Base-by-base conservation (phyloP, 805 yeast genomes). In the Peterozyma xylosa region DNA sequence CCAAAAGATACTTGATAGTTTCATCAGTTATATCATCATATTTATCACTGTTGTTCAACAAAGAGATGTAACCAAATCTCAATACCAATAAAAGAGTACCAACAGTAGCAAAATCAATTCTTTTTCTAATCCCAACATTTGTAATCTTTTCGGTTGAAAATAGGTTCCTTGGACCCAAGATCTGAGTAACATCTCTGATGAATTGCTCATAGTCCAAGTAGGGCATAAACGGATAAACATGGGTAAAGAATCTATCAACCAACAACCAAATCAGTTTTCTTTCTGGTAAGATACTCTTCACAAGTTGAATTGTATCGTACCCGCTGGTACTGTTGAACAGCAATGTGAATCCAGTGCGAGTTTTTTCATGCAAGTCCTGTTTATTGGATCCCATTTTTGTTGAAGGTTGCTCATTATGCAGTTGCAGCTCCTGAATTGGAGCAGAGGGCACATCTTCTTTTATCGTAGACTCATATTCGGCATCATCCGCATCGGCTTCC, bases 171-270 rank as follows among this genome's bases (percentile, higher is more conserved):
- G 61, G 55, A 0, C 73, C 72, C 3, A 76, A 52, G 1, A 74
- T 58, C 5, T 46, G 48, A 3, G 50, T 45, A 3, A 71, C 53
- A 5, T 53, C 50, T 3, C 52, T 53, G 2, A 49, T 40, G 43
- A 74, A 74, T 33, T 53, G 50, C 2, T 47, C 50, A 45, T 68
- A 65, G 45, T 72, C 76, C 16, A 75, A 36, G 40, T 57, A 72
- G 1, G 81, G 80, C 58, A 66, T 62, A 48, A 67, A 73, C 2
- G 78, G 74, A 51, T 73, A 72, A 6, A 74, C 51, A 49, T 59
- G 60, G 16, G 53, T 51, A 54, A 72, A 74, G 51, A 65, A 76
- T 3, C 74, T 50, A 15, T 63, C 61, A 18, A 74, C 42, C 29
- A 72, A 60, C 30, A 64, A 51, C 70, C 71, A 72, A 5, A 68